Evolutionary conservation across 2,329 filamentous ascomycete species (phyloP).

Genomic region (Sphaerulina vaccinii): DNA sequence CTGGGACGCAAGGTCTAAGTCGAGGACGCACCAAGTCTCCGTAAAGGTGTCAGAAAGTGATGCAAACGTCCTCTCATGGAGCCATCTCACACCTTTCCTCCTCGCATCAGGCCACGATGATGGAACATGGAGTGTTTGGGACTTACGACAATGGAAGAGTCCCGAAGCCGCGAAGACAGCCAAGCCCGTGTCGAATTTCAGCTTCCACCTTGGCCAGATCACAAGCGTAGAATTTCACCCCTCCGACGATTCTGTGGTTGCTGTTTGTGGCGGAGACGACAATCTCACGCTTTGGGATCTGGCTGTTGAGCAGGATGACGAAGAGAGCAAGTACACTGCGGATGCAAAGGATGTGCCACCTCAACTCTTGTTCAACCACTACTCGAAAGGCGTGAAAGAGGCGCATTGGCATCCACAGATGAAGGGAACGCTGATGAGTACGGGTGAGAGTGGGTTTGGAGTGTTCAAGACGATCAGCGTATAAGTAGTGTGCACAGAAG

Average conservation of each 20-base stretch:
- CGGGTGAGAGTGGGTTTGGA: conserved; percentile 79
- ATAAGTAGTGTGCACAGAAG: too few relatives aligned
- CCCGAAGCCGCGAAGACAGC: conserved; percentile 52
- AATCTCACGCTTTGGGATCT: conserved; percentile 96
- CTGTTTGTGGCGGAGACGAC: conserved; percentile 87
- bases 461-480: conserved; percentile 46
- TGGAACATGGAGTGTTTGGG: conserved; percentile 94
- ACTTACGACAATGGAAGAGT: conserved; percentile 87
- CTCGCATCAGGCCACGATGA: conserved; percentile 92
- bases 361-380: conserved; percentile 94
- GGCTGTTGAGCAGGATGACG: conserved; percentile 92
- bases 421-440: conserved; percentile 82
- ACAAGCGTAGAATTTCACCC: conserved; percentile 97
- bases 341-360: conserved; percentile 88
- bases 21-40: conserved; percentile 81
- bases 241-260: conserved; percentile 91
- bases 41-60: conserved; percentile 81
- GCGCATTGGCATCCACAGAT: conserved; percentile 98
- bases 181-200: conserved; percentile 85
- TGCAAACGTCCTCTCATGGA: conserved; percentile 97
- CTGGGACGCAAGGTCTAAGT: conserved; percentile 90
- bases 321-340: conserved; percentile 87
- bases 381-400: conserved; percentile 92
- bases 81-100: conserved; percentile 79
- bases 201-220: conserved; percentile 94